A percentile compares a stretch with the other conserved stretches of the same genome.
These are phyloP conservation scores for Rhizopus arrhizus DNA, from an alignment of 371 early-diverging fungal genomes.

Conservation along the genomic window DNA sequence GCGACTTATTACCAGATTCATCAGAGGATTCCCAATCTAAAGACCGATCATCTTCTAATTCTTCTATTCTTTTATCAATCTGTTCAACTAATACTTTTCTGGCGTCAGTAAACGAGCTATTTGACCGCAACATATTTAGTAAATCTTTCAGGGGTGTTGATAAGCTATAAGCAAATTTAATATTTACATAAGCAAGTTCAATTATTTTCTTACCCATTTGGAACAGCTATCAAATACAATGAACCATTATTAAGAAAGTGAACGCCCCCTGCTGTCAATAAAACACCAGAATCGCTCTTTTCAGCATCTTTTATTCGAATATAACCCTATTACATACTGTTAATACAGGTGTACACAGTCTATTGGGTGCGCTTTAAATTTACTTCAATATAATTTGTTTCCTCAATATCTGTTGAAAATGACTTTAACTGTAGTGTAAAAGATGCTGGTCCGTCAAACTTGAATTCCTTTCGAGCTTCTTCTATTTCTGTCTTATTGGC, in stretches of 20 bases:
- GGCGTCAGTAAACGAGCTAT: constrained; percentile 39
- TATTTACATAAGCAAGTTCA: not conserved
- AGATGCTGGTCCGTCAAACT: constrained; percentile 36
- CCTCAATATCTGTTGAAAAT: constrained; percentile 45
- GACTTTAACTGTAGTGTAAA: constrained; percentile 56
- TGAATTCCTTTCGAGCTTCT: constrained; percentile 38
- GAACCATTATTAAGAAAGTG: constrained; percentile 63
- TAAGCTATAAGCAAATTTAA: constrained; percentile 18
- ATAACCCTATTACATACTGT: constrained; percentile 41
- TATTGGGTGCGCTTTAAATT: not conserved
- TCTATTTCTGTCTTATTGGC: constrained; percentile 37
- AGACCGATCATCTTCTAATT: constrained; percentile 26
- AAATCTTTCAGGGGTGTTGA: constrained; percentile 50
- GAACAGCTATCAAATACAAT: constrained; percentile 57
- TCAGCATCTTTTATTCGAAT: constrained; percentile 58
- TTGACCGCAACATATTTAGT: constrained; percentile 60
- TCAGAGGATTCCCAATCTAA: constrained; percentile 29
- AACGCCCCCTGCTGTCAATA: constrained; percentile 58
- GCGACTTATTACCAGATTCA: constrained; percentile 18
- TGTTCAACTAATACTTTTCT: constrained; percentile 34
- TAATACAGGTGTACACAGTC: not conserved
- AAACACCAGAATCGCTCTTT: constrained; percentile 55
- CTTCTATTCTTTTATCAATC: constrained; percentile 40
- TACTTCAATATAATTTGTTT: constrained; percentile 60
- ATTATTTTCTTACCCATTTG: constrained; percentile 47